A percentile compares a stretch with the other conserved stretches of the same genome.
These are phyloP conservation scores for Stephania japonica DNA, from an alignment of 164 flowering plant genomes.

Conservation along the genomic window DNA sequence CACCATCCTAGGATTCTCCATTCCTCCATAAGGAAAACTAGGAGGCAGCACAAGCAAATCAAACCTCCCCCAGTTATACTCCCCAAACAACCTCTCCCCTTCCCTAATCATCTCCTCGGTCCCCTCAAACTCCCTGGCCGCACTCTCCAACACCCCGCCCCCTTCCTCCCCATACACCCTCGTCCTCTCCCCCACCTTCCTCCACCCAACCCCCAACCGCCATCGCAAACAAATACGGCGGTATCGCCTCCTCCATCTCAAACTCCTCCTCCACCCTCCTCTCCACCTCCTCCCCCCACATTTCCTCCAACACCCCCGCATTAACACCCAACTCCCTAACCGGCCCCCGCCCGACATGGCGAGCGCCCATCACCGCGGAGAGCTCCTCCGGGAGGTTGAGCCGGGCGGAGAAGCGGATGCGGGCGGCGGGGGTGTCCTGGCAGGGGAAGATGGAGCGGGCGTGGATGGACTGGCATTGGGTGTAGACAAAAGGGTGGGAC, in stretches of 20 bases:
- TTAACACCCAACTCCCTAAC: slow-evolving; percentile 24
- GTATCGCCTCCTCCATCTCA: slow-evolving; percentile 81
- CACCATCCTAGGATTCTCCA: slow-evolving; percentile 98
- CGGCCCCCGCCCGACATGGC: slow-evolving; percentile 59
- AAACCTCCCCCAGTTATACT: slow-evolving; percentile 91
- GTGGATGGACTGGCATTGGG: slow-evolving; percentile 91
- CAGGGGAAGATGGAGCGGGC: slow-evolving; percentile 89
- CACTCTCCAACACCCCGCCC: slow-evolving; percentile 51
- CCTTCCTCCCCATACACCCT: slow-evolving; percentile 73
- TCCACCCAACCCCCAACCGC: slow-evolving; percentile 76
- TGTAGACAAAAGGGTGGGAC: slow-evolving; percentile 65
- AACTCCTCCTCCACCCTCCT: slow-evolving; percentile 88
- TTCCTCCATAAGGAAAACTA: slow-evolving; percentile 97
- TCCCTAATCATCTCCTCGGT: slow-evolving; percentile 87
- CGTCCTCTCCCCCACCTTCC: slow-evolving; percentile 89
- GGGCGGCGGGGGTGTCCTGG: slow-evolving; percentile 91
- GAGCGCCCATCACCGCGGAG: slow-evolving; percentile 80
- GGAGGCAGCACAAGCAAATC: slow-evolving; percentile 92
- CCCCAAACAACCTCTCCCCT: slow-evolving; percentile 86
- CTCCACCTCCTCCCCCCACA: slow-evolving; percentile 42
- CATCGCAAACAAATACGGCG: slow-evolving; percentile 89
- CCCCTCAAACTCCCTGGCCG: slow-evolving; percentile 79
- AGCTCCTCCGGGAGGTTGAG: slow-evolving; percentile 64
- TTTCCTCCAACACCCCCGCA: slow-evolving; percentile 12
- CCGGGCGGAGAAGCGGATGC: slow-evolving; percentile 52